Base-by-base conservation (phyloP, 2,329 filamentous ascomycete species). In the Bertia moriformis region DNA sequence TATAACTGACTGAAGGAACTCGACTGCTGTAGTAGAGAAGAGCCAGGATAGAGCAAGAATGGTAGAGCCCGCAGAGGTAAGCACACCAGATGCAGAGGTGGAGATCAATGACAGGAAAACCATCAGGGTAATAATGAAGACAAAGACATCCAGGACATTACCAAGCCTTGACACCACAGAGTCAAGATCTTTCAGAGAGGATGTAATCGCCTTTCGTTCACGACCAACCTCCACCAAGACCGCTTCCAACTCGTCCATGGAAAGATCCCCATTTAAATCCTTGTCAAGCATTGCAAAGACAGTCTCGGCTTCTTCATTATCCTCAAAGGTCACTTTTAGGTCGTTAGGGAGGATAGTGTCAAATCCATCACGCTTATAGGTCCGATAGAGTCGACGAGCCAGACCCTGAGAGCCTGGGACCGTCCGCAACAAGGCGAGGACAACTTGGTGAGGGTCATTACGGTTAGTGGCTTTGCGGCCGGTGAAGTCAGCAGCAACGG, bases 231-330 rank as follows among this genome's bases (percentile, higher is more conserved):
- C 89, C 39, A 93, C 88, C 58, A 86, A 93, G 18, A 93, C 87
- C 17, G 84, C 77, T 57, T 95, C 88, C 17, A 96, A 72, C 55
- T 95, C 89, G 51, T 94, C 86, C 73, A 94, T 87, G 1, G 84
- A 93, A 38, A 95, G 93, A 51, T 95, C 89, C 3, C 88, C 88
- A 46, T 96, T 96, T 63, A 95, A 75, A 50, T 96, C 89, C 54
- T 91, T 93, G 60, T 96, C 89, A 48, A 95, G 95, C 66, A 95
- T 88, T 48, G 69, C 67, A 51, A 96, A 95, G 0, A 88, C 88
- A 3, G 83, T 82, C 40, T 91, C 82, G 1, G 87, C 85, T 53
- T 95, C 88, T 13, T 95, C 88, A 14, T 80, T 27, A n/a, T 27
- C 71, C 18, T 79, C 83, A 49, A 94, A 95, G 1, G 84, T 86